phyloP scores from a whole-genome alignment of 1,284 basidiomycete species.

The Mycena sp. region DNA sequence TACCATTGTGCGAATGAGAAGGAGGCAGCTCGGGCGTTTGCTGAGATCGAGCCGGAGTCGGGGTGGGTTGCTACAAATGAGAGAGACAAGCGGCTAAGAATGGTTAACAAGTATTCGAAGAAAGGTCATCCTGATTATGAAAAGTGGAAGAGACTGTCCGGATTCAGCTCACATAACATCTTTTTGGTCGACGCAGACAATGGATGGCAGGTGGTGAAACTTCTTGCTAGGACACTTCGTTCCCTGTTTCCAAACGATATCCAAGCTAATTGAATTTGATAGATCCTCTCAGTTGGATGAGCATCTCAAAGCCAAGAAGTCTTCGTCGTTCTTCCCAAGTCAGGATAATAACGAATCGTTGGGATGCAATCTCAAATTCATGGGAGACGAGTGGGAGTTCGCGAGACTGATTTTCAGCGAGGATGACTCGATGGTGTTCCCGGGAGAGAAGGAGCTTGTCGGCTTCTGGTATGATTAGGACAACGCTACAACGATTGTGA shows the following conservation, averaged over 20 bases:
- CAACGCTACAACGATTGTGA: conserved; percentile 19
- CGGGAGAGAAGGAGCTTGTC: conserved; percentile 26
- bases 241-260: too few species aligned
- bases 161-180: conserved; percentile 2
- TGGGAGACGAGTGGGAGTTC: conserved; percentile 18
- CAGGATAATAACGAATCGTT: neutral
- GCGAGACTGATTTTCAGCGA: conserved; percentile 25
- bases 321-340: conserved; percentile 6
- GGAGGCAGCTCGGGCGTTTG: conserved; percentile 7
- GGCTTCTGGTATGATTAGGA: conserved; percentile 28
- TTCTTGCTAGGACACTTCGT: conserved; percentile 11
- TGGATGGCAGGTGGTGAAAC: conserved; percentile 12
- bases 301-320: neutral
- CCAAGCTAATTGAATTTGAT: neutral
- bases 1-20: neutral
- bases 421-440: conserved; percentile 10
- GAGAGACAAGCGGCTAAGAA: neutral
- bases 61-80: conserved; percentile 23
- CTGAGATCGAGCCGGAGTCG: conserved; percentile 18
- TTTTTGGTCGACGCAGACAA: conserved; percentile 25
- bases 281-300: conserved; percentile 17
- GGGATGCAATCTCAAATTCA: conserved; percentile 20
- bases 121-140: conserved; percentile 17
- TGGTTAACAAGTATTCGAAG: neutral
- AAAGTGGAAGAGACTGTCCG: conserved; percentile 13